Evolutionary conservation across 495 filamentous ascomycete genomes (phyloP), one percentile per base, ranked within the genome.

Genomic region (Staphylotrichum tortipilum): DNA sequence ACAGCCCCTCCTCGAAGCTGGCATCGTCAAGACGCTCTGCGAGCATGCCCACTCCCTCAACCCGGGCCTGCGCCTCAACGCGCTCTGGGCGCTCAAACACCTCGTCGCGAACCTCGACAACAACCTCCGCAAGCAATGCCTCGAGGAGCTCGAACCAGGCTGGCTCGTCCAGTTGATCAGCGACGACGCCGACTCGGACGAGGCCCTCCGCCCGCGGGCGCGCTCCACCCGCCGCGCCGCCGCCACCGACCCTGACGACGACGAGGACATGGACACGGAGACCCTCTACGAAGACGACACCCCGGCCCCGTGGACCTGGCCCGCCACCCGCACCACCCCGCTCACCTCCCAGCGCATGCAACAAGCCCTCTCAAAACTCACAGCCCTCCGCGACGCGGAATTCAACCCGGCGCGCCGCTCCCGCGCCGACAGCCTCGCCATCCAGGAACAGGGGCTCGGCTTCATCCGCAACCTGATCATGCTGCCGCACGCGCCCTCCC

Each of bases 81-180:
- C 88, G 8, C 65, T 98, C 9, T 97, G 92, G 92, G 89, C 88
- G 17, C 72, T 98, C 39, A 97, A 96, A 59, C 87, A 95, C 66
- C 68, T 95, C 24, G 83, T 92, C 7, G 73, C 80, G 36, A 76
- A 77, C 24, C 77, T 84, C 1, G 69, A 77, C 19, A 80, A 81
- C 40, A 78, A 83, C 14, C 70, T 85, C 44, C 92, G 90, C 66
- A 82, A 82, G 55, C 77, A 75, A 39, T 82, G 86, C 39, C 69
- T 96, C 21, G 80, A 91, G 37, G 83, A 85, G 49, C 72, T 97
- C 4, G 80, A 80, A 8, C 76, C 86, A 1, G 80, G 78, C 15
- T 95, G 87, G 86, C 77, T 97, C 28, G 76, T 90, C 51, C 78
- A 81, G 30, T 68, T 91, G 23, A 87, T 94, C 44, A 81, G 67